Percentiles rank a stretch among this genome's conserved stretches.
These are phyloP conservation scores for Sarocladium strictum DNA, from an alignment of 2,329 filamentous ascomycete genomes.

Conservation along the genomic window DNA sequence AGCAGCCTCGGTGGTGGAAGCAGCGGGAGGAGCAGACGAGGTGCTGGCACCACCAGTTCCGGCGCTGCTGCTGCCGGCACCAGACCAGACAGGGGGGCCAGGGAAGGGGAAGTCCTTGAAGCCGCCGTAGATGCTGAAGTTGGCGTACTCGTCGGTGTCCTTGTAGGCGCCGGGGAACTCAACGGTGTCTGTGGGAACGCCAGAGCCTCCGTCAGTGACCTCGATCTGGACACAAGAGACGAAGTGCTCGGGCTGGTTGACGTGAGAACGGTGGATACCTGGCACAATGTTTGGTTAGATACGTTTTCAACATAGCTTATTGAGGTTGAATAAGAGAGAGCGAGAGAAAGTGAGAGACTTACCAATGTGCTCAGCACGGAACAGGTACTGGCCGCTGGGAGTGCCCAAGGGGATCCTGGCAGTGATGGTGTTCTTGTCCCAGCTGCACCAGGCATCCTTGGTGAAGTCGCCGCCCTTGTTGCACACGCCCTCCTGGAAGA, in stretches of 20 bases:
- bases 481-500: slow-evolving; percentile 17
- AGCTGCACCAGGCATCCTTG: slow-evolving; percentile 17
- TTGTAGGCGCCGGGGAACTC: slow-evolving; percentile 25
- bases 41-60: too few species aligned
- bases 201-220: slow-evolving; percentile 15
- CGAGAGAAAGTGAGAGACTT: not conserved
- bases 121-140: slow-evolving; percentile 18
- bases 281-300: not conserved
- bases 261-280: slow-evolving; percentile 6
- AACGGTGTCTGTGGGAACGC: slow-evolving; percentile 17
- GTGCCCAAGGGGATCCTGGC: slow-evolving; percentile 26
- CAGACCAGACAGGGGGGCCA: slow-evolving; percentile 11
- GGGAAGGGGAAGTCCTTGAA: slow-evolving; percentile 14
- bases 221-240: slow-evolving; percentile 17
- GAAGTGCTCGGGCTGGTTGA: slow-evolving; percentile 11
- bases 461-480: slow-evolving; percentile 15
- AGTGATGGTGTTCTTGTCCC: slow-evolving; percentile 18
- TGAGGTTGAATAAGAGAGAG: too few species aligned
- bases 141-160: slow-evolving; percentile 18
- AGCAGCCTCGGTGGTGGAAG: too few species aligned
- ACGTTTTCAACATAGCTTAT: too few species aligned
- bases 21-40: too few species aligned
- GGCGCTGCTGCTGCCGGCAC: not conserved
- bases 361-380: slow-evolving; percentile 29
- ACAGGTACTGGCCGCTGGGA: slow-evolving; percentile 30